phyloP scores from a whole-genome alignment of 2,329 filamentous ascomycete species.

The Epichloe scottii region DNA sequence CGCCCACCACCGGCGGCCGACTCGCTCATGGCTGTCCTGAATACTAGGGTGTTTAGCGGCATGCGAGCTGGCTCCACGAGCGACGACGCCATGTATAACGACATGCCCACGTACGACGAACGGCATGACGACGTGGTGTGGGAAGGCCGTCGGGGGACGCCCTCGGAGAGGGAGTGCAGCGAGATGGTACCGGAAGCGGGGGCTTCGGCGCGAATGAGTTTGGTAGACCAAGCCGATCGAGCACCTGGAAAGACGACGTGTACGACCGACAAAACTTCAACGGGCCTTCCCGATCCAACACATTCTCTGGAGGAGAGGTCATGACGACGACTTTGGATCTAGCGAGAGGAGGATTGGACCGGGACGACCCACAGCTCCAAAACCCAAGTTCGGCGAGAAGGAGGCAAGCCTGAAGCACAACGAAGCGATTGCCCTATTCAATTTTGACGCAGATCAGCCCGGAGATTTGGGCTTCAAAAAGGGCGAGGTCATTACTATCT shows the following conservation, averaged over 20 bases:
- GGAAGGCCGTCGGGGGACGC: conserved; percentile 64
- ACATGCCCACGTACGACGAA: conserved; percentile 80
- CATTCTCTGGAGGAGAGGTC: conserved; percentile 30
- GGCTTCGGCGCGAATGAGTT: conserved; percentile 33
- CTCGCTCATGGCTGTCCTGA: conserved; percentile 73
- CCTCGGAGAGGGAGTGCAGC: conserved; percentile 50
- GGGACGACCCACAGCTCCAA: conserved; percentile 71
- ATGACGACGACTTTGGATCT: conserved; percentile 33
- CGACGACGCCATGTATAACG: conserved; percentile 76
- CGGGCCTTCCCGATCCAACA: conserved; percentile 37
- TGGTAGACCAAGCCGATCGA: conserved; percentile 47
- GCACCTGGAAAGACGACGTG: conserved; percentile 63
- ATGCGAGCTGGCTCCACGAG: conserved; percentile 28
- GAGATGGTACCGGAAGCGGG: conserved; percentile 20
- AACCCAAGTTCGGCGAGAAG: conserved; percentile 61
- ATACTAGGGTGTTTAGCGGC: conserved; percentile 73
- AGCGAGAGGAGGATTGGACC: conserved; percentile 43
- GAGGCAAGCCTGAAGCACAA: conserved; percentile 52
- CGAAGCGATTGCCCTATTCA: conserved; percentile 83
- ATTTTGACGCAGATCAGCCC: conserved; percentile 86
- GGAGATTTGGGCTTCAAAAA: conserved; percentile 95
- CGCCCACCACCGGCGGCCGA: conserved; percentile 70
- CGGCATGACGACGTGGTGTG: conserved; percentile 71
- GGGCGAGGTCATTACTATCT: conserved; percentile 86
- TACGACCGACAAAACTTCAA: conserved; percentile 48